phyloP scores from a whole-genome alignment of 257 asterid genomes.

The Capsicum baccatum region DNA sequence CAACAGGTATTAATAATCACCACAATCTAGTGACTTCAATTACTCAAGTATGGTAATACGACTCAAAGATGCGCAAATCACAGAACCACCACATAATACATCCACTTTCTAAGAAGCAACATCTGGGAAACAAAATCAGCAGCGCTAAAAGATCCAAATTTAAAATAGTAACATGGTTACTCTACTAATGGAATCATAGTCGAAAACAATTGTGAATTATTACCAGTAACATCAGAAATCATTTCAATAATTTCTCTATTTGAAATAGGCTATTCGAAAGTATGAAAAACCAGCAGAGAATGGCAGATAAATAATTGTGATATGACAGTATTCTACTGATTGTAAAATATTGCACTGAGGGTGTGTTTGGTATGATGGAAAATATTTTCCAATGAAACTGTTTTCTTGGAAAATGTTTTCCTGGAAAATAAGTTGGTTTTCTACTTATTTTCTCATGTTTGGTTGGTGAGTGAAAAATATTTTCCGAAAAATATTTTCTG shows the following conservation, averaged over 20 bases:
- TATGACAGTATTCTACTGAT: background rate
- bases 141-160: too few species aligned
- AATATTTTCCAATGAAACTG: too few species aligned
- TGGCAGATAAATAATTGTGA: background rate
- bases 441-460: too few species aligned
- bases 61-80: background rate
- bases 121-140: too few species aligned
- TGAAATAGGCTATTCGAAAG: background rate
- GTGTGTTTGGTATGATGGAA: too few species aligned
- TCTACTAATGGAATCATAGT: background rate
- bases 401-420: too few species aligned
- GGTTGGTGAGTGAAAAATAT: too few species aligned
- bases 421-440: too few species aligned
- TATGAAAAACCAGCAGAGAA: background rate
- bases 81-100: too few species aligned
- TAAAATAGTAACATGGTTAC: too few species aligned
- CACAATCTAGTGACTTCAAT: background rate
- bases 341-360: background rate
- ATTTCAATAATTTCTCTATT: background rate
- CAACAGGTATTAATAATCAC: background rate
- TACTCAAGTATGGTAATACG: background rate
- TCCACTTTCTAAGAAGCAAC: too few species aligned
- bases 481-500: too few species aligned
- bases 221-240: background rate
- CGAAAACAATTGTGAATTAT: background rate